A percentile compares a stretch with the other conserved stretches of the same genome.
These are phyloP conservation scores for Neurospora africana DNA, from an alignment of 495 filamentous ascomycete species.

Conservation along the genomic window DNA sequence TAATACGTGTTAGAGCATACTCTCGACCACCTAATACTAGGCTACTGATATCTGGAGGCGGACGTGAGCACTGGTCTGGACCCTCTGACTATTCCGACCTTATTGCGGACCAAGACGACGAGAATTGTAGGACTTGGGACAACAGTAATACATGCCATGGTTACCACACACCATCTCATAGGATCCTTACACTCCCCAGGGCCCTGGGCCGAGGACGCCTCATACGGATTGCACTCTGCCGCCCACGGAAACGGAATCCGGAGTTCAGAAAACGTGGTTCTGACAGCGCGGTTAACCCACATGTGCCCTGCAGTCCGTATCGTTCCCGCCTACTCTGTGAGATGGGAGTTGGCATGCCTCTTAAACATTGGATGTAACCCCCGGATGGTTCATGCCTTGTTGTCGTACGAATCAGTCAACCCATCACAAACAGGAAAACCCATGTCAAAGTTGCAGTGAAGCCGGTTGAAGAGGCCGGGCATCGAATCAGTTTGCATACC, in stretches of 20 bases:
- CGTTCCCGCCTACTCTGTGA: neutral
- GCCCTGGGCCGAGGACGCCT: neutral
- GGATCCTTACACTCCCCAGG: neutral
- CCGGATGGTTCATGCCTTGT: neutral
- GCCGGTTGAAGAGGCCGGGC: neutral
- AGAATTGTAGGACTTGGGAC: neutral
- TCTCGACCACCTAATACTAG: neutral
- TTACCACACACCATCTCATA: neutral
- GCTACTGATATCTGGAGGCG: no score
- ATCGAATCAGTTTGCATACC: neutral
- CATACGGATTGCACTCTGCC: neutral
- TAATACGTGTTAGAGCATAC: neutral
- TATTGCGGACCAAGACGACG: neutral
- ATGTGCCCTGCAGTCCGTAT: neutral
- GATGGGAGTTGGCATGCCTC: neutral
- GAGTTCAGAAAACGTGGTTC: neutral
- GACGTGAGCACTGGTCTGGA: neutral
- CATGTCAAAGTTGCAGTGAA: neutral
- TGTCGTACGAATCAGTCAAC: neutral
- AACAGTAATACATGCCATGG: neutral
- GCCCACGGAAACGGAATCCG: neutral
- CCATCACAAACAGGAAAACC: neutral
- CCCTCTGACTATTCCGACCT: neutral
- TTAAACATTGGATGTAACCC: neutral
- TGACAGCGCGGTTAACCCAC: neutral